Evolutionary conservation across 768 basidiomycete species (phyloP).

Genomic region (Trametes cinnabarina): DNA sequence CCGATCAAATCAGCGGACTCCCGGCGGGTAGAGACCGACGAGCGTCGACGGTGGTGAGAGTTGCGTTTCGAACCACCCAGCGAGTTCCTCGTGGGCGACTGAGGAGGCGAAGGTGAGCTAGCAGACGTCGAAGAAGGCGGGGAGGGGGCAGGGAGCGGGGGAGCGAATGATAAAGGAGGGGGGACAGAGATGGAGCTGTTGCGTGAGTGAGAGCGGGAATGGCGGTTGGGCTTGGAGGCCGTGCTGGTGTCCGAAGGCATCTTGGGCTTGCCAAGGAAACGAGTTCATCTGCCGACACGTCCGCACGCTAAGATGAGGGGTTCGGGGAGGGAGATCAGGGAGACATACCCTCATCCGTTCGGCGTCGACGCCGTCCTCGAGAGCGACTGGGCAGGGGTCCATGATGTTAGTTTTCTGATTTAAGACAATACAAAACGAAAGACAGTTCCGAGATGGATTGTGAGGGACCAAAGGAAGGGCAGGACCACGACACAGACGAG

Average conservation of each 20-base stretch:
- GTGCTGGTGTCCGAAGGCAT: slow-evolving; percentile 35
- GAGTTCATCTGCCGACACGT: slow-evolving; percentile 54
- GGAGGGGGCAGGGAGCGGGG: slow-evolving; percentile 10
- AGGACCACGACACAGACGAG: slow-evolving; percentile 29
- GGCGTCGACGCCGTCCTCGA: slow-evolving; percentile 34
- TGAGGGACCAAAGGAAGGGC: slow-evolving; percentile 37
- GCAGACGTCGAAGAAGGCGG: slow-evolving; percentile 35
- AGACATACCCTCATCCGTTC: slow-evolving; percentile 44
- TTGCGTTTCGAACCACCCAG: slow-evolving; percentile 49
- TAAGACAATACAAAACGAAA: slow-evolving; percentile 35
- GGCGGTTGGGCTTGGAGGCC: slow-evolving; percentile 42
- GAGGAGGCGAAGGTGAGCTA: slow-evolving; percentile 34
- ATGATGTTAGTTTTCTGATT: slow-evolving; percentile 31
- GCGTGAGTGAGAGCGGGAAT: slow-evolving; percentile 71
- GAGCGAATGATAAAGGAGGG: slow-evolving; percentile 36
- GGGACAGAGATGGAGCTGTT: slow-evolving; percentile 47
- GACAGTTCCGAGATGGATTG: slow-evolving; percentile 35
- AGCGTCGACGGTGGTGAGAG: slow-evolving; percentile 82
- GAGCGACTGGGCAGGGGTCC: slow-evolving; percentile 37
- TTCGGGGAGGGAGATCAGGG: neutral
- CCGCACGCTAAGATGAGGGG: slow-evolving; percentile 4
- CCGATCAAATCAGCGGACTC: slow-evolving; percentile 94
- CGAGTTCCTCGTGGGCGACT: slow-evolving; percentile 32
- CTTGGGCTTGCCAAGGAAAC: slow-evolving; percentile 59
- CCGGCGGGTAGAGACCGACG: slow-evolving; percentile 84